Conservation (phyloP, 2,329 filamentous ascomycete species). For the Sarocladiaceae sp. region DNA sequence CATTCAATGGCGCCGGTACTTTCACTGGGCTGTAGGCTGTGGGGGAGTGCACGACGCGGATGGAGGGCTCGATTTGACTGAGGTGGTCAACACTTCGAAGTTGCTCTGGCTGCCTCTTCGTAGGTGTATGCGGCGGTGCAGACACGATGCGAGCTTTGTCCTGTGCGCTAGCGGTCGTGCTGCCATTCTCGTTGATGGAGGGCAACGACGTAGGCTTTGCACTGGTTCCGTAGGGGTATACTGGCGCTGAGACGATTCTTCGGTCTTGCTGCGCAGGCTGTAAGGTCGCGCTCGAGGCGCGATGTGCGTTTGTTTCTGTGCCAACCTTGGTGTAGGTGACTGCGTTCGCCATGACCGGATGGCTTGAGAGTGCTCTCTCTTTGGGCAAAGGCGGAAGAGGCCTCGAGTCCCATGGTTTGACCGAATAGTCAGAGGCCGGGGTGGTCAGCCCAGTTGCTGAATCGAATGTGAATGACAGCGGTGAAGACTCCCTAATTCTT, state of each 20-base stretch:
- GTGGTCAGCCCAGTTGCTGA: conserved; percentile 20
- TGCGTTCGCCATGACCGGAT: not conserved
- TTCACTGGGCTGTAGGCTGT: conserved; percentile 27
- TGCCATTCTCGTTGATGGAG: conserved; percentile 40
- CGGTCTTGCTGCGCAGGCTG: conserved; percentile 30
- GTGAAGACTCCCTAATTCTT: conserved; percentile 29
- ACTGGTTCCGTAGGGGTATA: conserved; percentile 33
- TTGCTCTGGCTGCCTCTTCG: conserved; percentile 23
- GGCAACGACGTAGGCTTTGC: conserved; percentile 33
- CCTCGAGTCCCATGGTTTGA: conserved; percentile 37
- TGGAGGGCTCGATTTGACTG: conserved; percentile 42
- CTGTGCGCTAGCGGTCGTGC: conserved; percentile 13
- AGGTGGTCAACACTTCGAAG: conserved; percentile 37
- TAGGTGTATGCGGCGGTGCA: conserved; percentile 33
- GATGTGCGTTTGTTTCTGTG: not conserved
- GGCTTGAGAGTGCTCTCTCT: conserved; percentile 8
- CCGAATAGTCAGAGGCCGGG: conserved; percentile 21
- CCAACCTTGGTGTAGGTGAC: not conserved
- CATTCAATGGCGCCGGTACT: conserved; percentile 32
- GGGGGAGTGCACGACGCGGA: conserved; percentile 48
- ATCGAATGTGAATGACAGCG: conserved; percentile 36
- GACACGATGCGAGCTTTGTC: conserved; percentile 41
- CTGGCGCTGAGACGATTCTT: conserved; percentile 45
- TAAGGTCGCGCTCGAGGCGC: not conserved
- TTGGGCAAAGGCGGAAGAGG: conserved; percentile 45